Conservation (phyloP, 805 yeast genomes). For the Kuraishia capsulata region DNA sequence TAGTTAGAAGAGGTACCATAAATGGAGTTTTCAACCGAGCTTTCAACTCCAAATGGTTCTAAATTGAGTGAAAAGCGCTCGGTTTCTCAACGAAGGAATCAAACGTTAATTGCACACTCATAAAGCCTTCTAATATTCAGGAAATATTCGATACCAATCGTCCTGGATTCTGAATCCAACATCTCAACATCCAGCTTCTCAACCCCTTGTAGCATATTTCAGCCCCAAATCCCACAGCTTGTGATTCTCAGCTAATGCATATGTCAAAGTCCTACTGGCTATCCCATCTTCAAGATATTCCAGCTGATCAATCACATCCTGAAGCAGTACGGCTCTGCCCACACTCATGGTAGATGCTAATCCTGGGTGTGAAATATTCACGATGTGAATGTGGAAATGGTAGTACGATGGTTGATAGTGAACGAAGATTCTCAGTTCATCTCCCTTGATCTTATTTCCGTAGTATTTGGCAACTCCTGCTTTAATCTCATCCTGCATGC, state of each 20-base stretch:
- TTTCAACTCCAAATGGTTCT: too few species aligned
- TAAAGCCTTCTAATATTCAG: too few species aligned
- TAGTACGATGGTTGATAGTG: conserved; percentile 97
- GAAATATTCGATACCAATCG: too few species aligned
- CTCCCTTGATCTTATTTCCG: conserved; percentile 30
- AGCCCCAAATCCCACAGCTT: conserved; percentile 49
- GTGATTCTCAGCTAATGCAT: conserved; percentile 69
- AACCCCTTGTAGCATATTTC: conserved; percentile 5
- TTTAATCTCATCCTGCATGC: conserved; percentile 35
- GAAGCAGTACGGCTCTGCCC: conserved; percentile 78
- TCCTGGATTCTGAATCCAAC: too few species aligned
- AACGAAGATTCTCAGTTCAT: conserved; percentile 66
- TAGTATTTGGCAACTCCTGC: conserved; percentile 38
- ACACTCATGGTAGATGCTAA: conserved; percentile 55
- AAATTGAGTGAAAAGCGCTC: too few species aligned
- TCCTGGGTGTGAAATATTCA: conserved; percentile 62
- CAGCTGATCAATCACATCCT: conserved; percentile 72
- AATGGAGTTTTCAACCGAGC: too few species aligned
- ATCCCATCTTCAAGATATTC: conserved; percentile 50
- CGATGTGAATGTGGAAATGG: conserved; percentile 90
- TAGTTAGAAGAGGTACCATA: too few species aligned
- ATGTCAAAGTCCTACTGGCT: conserved; percentile 47
- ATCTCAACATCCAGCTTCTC: too few species aligned
- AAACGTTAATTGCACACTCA: too few species aligned
- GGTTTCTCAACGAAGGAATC: too few species aligned